phyloP scores from a whole-genome alignment of 1,139 yeast genomes.

The Suhomyces bolitotheri region DNA sequence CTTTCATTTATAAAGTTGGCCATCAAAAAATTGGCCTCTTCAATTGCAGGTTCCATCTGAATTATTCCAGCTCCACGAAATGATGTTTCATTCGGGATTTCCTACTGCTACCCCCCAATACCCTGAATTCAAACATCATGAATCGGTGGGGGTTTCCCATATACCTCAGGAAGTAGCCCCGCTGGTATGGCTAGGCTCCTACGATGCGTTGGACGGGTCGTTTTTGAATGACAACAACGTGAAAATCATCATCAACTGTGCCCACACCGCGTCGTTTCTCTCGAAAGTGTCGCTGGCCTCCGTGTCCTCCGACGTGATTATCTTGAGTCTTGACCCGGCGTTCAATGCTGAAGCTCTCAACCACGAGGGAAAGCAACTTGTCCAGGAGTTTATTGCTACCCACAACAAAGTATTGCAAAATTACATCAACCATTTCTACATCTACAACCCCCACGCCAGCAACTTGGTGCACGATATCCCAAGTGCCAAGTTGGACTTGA shows the following conservation, averaged over 20 bases:
- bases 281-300: slow-evolving; percentile 23
- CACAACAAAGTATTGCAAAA: slow-evolving; percentile 42
- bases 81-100: slow-evolving; percentile 7
- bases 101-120: slow-evolving; percentile 4
- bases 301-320: slow-evolving; percentile 41
- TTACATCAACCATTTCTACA: slow-evolving; percentile 40
- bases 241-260: slow-evolving; percentile 45
- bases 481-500: slow-evolving; percentile 26
- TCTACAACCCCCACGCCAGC: slow-evolving; percentile 31
- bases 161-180: slow-evolving; percentile 36
- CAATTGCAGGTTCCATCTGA: too few species aligned
- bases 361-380: slow-evolving; percentile 1
- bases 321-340: slow-evolving; percentile 42
- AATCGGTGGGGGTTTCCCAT: not conserved
- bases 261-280: slow-evolving; percentile 36
- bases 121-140: slow-evolving; percentile 5
- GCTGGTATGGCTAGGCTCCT: slow-evolving; percentile 34
- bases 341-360: slow-evolving; percentile 17
- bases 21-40: too few species aligned
- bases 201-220: slow-evolving; percentile 19
- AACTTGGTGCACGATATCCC: slow-evolving; percentile 36
- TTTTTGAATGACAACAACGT: slow-evolving; percentile 30
- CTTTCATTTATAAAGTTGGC: too few species aligned
- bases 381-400: slow-evolving; percentile 25
- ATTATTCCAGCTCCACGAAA: too few species aligned